Conservation (phyloP, 768 basidiomycete genomes). For the Mycena rebaudengoi region DNA sequence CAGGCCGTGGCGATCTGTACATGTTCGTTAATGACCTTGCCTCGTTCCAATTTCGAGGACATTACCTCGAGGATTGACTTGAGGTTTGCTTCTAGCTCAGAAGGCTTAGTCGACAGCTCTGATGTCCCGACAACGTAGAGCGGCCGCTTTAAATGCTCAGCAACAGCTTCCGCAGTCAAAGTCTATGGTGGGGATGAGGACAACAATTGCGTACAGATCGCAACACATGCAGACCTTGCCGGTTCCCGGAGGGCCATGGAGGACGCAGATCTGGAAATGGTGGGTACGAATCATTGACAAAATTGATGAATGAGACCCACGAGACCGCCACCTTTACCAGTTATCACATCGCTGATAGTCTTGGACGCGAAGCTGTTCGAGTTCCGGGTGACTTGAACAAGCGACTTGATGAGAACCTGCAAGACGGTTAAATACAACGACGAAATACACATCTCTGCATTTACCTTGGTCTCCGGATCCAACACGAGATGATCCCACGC, state of each 20-base stretch:
- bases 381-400: constrained; percentile 34
- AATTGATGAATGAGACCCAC: constrained; percentile 26
- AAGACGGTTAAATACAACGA: constrained; percentile 25
- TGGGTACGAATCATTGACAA: neutral
- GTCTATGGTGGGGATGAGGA: constrained; percentile 19
- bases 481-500: constrained; percentile 45
- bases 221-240: constrained; percentile 1
- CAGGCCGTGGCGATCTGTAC: constrained; percentile 28
- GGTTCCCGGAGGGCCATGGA: constrained; percentile 37
- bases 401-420: constrained; percentile 33
- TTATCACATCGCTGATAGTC: constrained; percentile 39
- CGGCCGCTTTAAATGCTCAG: constrained; percentile 33
- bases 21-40: too few species aligned
- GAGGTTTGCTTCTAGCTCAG: constrained; percentile 28
- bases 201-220: neutral
- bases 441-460: constrained; percentile 2
- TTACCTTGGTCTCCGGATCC: constrained; percentile 36
- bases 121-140: constrained; percentile 31
- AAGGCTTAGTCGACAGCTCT: constrained; percentile 30
- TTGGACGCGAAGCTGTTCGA: constrained; percentile 25
- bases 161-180: constrained; percentile 35
- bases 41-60: neutral
- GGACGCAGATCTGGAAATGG: constrained; percentile 28
- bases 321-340: constrained; percentile 46
- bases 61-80: constrained; percentile 23